These are phyloP conservation scores for Euphorbia pulcherrima DNA, from an alignment of 345 rosid species.

Conservation along the genomic window DNA sequence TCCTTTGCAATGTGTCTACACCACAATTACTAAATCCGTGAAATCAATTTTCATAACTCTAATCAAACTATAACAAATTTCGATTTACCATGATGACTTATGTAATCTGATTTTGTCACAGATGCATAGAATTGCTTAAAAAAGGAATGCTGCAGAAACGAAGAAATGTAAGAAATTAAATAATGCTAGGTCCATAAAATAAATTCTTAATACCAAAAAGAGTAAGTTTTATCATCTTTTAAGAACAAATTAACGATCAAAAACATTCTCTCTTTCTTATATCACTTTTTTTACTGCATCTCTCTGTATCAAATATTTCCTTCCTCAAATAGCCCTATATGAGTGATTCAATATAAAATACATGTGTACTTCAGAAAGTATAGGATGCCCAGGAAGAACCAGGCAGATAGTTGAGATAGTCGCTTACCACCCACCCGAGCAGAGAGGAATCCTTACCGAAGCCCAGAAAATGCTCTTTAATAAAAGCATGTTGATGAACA, in stretches of 20 bases:
- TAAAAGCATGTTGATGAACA: slow-evolving; percentile 26
- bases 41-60: not conserved
- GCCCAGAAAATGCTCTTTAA: slow-evolving; percentile 26
- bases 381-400: not conserved
- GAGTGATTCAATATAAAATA: too few species aligned
- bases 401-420: not conserved
- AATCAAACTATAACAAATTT: slow-evolving; percentile 12
- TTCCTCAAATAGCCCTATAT: too few species aligned
- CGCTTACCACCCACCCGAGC: slow-evolving; percentile 31
- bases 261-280: too few species aligned
- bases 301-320: too few species aligned
- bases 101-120: slow-evolving; percentile 70
- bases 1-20: slow-evolving; percentile 68
- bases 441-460: slow-evolving; percentile 27
- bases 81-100: slow-evolving; percentile 57
- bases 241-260: too few species aligned
- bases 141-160: slow-evolving; percentile 62
- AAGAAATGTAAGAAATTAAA: not conserved
- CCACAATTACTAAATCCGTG: slow-evolving; percentile 9
- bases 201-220: too few species aligned
- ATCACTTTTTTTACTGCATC: too few species aligned
- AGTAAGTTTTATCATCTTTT: too few species aligned
- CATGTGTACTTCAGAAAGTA: not conserved
- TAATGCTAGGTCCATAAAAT: not conserved
- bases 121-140: slow-evolving; percentile 81